Evolutionary conservation across 169 alveolate species (phyloP), one percentile per base, ranked within the genome.

Genomic region (Plasmodium ovale): DNA sequence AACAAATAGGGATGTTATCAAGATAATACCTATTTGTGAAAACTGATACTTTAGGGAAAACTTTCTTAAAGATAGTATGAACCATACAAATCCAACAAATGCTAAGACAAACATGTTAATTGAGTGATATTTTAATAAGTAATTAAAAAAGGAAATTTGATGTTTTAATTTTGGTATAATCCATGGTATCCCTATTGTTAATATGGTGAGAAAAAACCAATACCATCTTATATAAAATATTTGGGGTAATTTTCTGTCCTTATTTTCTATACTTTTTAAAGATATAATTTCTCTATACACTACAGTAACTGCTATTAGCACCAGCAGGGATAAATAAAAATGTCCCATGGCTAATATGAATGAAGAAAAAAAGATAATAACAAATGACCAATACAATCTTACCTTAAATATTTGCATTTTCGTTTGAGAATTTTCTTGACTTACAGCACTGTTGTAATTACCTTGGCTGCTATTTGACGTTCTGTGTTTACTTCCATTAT

Each of bases 21-120:
- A 79, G 68, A 94, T 95, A 47, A 94, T 91, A 31, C 97, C 99
- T 65, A 98, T 93, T 93, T 97, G 98, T 23, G 96, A 79, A 92
- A 98, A 98, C 89, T 98, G 99, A 69, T 97, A 97, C 42, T 96
- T 95, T 62, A 96, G 92, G 23, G 95, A 90, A 16, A 97, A 97
- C 77, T 96, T 96, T 68, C 97, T 96, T 49, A 98, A 84, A 12
- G 98, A 92, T 16, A 96, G 62, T 21, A 98, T 94, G 92, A 98
- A 98, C 85, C 97, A 89, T n/a, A 98, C 79, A 70, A 98, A 84
- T 10, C 99, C 99, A 21, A 94, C 87, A 62, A 97, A 77, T 29
- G 94, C 95, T 25, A 94, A 90, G 69, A 92, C 67, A 88, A 96
- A 98, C 60, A 97, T 77, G 54, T 95, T 93, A 35, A 98, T 87